Conservation (phyloP, 768 basidiomycete species). For the Sporobolomyces pararoseus region DNA sequence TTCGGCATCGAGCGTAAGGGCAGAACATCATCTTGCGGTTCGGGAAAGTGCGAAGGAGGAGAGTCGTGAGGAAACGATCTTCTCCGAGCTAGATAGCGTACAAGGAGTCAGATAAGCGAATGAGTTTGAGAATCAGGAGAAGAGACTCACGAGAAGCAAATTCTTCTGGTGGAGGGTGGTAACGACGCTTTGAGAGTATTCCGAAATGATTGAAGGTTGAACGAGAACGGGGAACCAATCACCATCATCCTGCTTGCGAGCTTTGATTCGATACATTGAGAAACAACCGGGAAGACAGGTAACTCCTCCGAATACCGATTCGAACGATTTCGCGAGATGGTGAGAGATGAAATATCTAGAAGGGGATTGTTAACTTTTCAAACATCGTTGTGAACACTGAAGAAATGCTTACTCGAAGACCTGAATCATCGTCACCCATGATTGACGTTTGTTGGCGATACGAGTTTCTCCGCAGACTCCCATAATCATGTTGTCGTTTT, state of each 20-base stretch:
- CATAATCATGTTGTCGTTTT: slow-evolving; percentile 98
- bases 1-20: slow-evolving; percentile 89
- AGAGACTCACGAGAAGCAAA: slow-evolving; percentile 59
- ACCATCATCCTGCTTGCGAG: slow-evolving; percentile 76
- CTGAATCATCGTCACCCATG: slow-evolving; percentile 98
- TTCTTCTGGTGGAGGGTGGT: slow-evolving; percentile 97
- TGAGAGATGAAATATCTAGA: slow-evolving; percentile 88
- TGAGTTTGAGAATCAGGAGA: background rate
- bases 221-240: slow-evolving; percentile 97
- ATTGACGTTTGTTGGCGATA: slow-evolving; percentile 95
- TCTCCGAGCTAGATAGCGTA: slow-evolving; percentile 63
- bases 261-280: slow-evolving; percentile 98
- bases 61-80: slow-evolving; percentile 97
- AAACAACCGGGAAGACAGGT: slow-evolving; percentile 99
- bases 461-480: slow-evolving; percentile 98
- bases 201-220: slow-evolving; percentile 93
- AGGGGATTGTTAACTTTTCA: background rate
- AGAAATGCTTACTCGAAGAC: slow-evolving; percentile 65
- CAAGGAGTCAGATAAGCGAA: background rate
- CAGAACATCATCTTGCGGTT: slow-evolving; percentile 99
- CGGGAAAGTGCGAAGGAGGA: slow-evolving; percentile 92
- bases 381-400: too few species aligned
- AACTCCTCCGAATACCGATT: slow-evolving; percentile 98
- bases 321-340: slow-evolving; percentile 96
- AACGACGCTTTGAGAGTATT: slow-evolving; percentile 92